Evolutionary conservation across 257 asterid genomes (phyloP).

Genomic region (Cynanchum wilfordii): DNA sequence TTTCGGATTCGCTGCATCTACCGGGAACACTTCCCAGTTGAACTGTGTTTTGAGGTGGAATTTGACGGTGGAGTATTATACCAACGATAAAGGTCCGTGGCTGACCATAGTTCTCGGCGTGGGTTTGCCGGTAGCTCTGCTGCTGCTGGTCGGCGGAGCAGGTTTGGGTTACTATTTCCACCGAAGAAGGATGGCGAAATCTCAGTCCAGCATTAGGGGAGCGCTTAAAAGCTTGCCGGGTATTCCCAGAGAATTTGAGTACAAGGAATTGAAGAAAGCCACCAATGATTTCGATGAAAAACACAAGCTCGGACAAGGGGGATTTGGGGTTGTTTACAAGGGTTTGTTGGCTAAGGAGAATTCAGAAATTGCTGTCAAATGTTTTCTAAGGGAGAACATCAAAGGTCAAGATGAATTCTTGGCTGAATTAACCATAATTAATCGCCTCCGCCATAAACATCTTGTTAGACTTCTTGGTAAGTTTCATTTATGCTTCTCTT

Average conservation of each 20-base stretch:
- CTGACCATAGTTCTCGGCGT: constrained; percentile 41
- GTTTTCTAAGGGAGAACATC: constrained; percentile 55
- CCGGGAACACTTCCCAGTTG: constrained; percentile 46
- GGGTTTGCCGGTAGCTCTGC: constrained; percentile 42
- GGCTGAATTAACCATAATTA: constrained; percentile 87
- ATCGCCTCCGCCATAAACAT: constrained; percentile 85
- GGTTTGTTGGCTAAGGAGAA: constrained; percentile 1
- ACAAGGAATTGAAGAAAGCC: constrained; percentile 70
- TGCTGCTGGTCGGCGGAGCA: constrained; percentile 35
- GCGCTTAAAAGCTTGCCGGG: constrained; percentile 77
- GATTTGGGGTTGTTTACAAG: constrained; percentile 20
- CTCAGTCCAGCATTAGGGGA: constrained; percentile 46
- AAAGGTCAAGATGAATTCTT: constrained; percentile 84
- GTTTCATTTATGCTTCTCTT: background rate
- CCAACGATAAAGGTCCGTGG: constrained; percentile 21
- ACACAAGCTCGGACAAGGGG: constrained; percentile 85
- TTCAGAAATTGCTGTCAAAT: constrained; percentile 8
- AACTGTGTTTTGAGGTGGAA: constrained; percentile 89
- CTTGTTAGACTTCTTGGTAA: constrained; percentile 81
- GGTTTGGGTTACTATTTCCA: constrained; percentile 29
- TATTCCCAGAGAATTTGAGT: constrained; percentile 65
- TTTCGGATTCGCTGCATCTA: constrained; percentile 84
- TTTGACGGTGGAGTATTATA: constrained; percentile 44
- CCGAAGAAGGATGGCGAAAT: constrained; percentile 24
- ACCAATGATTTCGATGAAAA: constrained; percentile 62